Percentiles rank a stretch among this genome's conserved stretches.
phyloP scores from a whole-genome alignment of 2,329 filamentous ascomycete genomes.

The Chaetomiaceae sp. region DNA sequence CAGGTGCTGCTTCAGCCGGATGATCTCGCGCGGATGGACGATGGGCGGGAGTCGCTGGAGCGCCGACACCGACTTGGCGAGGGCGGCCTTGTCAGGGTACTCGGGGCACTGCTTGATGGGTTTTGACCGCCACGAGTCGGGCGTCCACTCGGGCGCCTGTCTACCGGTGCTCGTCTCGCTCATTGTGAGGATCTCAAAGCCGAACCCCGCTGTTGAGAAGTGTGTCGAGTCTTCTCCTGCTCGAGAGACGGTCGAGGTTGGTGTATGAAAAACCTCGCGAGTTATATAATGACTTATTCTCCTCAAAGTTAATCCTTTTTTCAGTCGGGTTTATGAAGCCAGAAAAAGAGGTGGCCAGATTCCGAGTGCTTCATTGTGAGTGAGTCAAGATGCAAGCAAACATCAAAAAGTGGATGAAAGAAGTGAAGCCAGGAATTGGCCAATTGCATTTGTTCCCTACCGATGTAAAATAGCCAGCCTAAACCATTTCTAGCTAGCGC shows the following conservation, averaged over 20 bases:
- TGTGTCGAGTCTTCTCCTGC: too few relatives aligned
- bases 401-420: conserved; percentile 10
- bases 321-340: conserved; percentile 10
- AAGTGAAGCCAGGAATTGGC: conserved; percentile 6
- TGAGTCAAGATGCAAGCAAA: conserved; percentile 15
- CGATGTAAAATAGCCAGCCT: not conserved
- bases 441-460: conserved; percentile 12
- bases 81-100: conserved; percentile 59
- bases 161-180: conserved; percentile 10
- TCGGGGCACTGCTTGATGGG: conserved; percentile 72
- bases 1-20: conserved; percentile 70
- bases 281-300: not conserved
- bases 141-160: conserved; percentile 44
- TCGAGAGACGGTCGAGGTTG: too few relatives aligned
- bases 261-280: not conserved
- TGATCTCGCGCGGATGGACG: conserved; percentile 76
- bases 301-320: not conserved
- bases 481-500: not conserved
- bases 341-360: not conserved
- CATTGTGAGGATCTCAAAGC: conserved; percentile 13
- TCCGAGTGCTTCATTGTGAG: conserved; percentile 6
- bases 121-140: conserved; percentile 69
- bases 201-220: too few relatives aligned
- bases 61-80: conserved; percentile 58
- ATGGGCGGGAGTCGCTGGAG: conserved; percentile 69